Conservation (phyloP, 2,329 filamentous ascomycete genomes). For the Talaromyces pinophilus region DNA sequence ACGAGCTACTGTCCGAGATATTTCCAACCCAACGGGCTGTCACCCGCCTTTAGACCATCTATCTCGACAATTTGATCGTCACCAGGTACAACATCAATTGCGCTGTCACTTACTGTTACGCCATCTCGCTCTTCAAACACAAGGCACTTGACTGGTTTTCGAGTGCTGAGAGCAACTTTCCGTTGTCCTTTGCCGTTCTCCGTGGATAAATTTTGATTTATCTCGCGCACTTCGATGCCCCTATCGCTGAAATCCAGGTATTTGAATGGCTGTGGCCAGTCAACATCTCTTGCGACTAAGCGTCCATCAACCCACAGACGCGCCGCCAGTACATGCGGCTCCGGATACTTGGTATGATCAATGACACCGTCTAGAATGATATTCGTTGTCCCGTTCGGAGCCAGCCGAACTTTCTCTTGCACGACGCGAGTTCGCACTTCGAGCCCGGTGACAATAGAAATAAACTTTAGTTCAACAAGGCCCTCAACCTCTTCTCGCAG, state of each 20-base stretch:
- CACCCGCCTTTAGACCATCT: constrained; percentile 12
- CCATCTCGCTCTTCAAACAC: constrained; percentile 61
- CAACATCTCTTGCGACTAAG: constrained; percentile 56
- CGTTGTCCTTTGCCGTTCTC: neutral
- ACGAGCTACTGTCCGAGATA: constrained; percentile 8
- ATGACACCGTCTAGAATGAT: constrained; percentile 48
- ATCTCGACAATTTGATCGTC: constrained; percentile 51
- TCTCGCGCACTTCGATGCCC: constrained; percentile 13
- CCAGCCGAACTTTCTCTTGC: constrained; percentile 45
- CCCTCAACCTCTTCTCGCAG: constrained; percentile 36
- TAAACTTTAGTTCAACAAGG: constrained; percentile 49
- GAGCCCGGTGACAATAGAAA: constrained; percentile 55
- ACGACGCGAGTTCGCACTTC: constrained; percentile 34
- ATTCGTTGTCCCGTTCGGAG: constrained; percentile 59
- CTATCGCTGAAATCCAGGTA: constrained; percentile 29
- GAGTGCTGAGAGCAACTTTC: neutral
- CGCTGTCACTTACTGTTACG: constrained; percentile 57
- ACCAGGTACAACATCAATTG: constrained; percentile 60
- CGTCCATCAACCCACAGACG: constrained; percentile 53
- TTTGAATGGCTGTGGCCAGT: constrained; percentile 61
- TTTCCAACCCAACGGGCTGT: constrained; percentile 15
- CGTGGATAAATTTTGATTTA: neutral
- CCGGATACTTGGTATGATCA: constrained; percentile 43
- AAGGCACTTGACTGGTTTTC: constrained; percentile 55
- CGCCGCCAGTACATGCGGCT: constrained; percentile 57